Base-by-base conservation (phyloP, 352 stramenopile genomes). In the Globisporangium perplexum region DNA sequence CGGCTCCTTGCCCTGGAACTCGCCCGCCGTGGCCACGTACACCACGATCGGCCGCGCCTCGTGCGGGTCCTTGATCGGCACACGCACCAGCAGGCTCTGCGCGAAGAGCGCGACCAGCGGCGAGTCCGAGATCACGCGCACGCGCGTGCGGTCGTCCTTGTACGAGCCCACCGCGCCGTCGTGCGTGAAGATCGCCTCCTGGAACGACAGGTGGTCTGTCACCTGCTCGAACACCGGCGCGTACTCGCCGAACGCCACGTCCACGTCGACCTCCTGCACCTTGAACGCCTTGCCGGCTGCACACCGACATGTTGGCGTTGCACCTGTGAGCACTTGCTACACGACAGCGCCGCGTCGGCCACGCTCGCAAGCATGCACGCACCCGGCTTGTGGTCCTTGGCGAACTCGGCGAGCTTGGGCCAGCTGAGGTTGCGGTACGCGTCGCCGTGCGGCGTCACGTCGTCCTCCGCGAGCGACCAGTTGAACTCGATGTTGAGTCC, bases 401-500 rank as follows among this genome's bases (percentile, higher is more conserved):
- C 77, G n/a, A 88, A 74, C 48, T 76, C 65, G 24, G 63, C 48
- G 30, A 89, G 74, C 67, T 87, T 84, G 24, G 65, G 59, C 72
- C 73, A 91, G 54, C 59, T 71, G 33, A 91, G 68, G 68, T 93
- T 93, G 47, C 74, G 77, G 66, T 82, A 91, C 17, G 76, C 79
- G 59, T 91, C 80, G 31, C 81, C 77, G 56, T 86, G 72, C 44
- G 83, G 78, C 49, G 78, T 90, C 55, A 93, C 77, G 55, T 93
- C 83, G 59, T 93, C 80, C 39, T 87, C 71, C 0, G 76, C 83
- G 5, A 93, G 66, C 53, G 80, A 91, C 83, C 83, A 93, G 65
- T 93, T 93, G 56, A 93, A 90, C 57, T 93, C 80, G 33, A 91
- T 89, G 69, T 91, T 83, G 14, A 91, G 66, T 4, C 76, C 83